A percentile compares a stretch with the other conserved stretches of the same genome.
phyloP scores from a whole-genome alignment of 179 eudicot genomes.

The Silene vulgaris region DNA sequence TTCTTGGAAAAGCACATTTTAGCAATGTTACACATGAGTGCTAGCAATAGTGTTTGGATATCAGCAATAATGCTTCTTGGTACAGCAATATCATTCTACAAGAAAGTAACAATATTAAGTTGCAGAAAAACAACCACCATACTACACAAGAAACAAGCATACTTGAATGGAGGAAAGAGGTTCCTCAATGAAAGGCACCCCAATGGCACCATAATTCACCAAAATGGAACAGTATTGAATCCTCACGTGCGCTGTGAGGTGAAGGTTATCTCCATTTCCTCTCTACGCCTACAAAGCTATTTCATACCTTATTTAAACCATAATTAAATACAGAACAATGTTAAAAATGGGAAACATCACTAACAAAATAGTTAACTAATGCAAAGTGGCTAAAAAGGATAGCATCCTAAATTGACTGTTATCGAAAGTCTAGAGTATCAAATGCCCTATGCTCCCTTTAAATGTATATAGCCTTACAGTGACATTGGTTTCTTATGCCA shows the following conservation, averaged over 20 bases:
- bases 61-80: conserved; percentile 54
- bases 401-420: background rate
- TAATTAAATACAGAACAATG: background rate
- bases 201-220: background rate
- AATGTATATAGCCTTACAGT: background rate
- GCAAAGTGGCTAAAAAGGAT: background rate
- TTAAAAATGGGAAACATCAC: background rate
- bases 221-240: background rate
- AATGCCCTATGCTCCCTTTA: background rate
- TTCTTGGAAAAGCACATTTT: conserved; percentile 50
- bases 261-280: background rate
- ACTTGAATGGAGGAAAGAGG: background rate
- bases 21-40: conserved; percentile 67
- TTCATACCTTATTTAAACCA: background rate
- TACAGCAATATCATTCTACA: conserved; percentile 46
- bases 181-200: conserved; percentile 3
- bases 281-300: background rate
- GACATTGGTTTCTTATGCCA: conserved; percentile 5
- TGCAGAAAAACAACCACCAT: conserved; percentile 2
- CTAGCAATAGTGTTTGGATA: conserved; percentile 65
- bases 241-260: background rate
- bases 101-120: conserved; percentile 20
- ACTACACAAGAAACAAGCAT: background rate
- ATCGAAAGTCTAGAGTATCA: background rate
- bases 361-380: background rate